Percentiles rank a stretch among this genome's conserved stretches.
phyloP scores from a whole-genome alignment of 75 land plant genomes.

The Azolla pinnata region DNA sequence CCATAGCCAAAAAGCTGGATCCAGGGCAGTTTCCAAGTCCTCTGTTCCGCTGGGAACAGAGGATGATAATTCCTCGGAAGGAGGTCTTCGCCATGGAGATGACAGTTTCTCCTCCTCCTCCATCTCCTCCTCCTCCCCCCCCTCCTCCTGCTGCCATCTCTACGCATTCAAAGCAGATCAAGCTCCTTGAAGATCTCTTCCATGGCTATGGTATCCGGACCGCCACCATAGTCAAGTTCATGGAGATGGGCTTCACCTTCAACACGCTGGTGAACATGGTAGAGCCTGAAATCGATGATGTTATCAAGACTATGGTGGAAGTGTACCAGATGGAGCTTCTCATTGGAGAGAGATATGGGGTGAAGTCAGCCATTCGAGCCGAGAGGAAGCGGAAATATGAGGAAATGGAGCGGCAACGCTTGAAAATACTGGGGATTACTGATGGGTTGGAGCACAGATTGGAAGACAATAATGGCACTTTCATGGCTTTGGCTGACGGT shows the following conservation, averaged over 20 bases:
- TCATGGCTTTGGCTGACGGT: no score
- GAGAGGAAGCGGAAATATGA: slow-evolving; percentile 58
- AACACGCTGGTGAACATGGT: slow-evolving; percentile 74
- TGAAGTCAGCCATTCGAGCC: slow-evolving; percentile 81
- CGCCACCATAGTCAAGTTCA: slow-evolving; percentile 66
- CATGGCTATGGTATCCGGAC: slow-evolving; percentile 69
- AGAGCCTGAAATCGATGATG: slow-evolving; percentile 84
- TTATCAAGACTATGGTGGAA: slow-evolving; percentile 66
- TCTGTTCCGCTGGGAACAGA: slow-evolving; percentile 13
- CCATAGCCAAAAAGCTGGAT: no score
- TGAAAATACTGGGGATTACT: slow-evolving; percentile 7
- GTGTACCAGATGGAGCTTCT: slow-evolving; percentile 77
- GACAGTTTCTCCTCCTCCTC: not conserved
- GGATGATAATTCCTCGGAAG: not conserved
- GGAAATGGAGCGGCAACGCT: slow-evolving; percentile 29
- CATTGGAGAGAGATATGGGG: slow-evolving; percentile 83
- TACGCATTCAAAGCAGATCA: slow-evolving; percentile 20
- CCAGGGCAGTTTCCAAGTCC: slow-evolving; percentile 8
- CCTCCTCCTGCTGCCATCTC: not conserved
- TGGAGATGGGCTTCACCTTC: slow-evolving; percentile 88
- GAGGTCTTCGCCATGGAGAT: no score
- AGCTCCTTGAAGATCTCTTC: slow-evolving; percentile 66
- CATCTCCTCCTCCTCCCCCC: not conserved
- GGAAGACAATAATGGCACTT: no score
- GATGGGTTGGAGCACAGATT: no score